A percentile compares a stretch with the other conserved stretches of the same genome.
Conservation (phyloP, 768 basidiomycete genomes). For the Suillus subaureus region DNA sequence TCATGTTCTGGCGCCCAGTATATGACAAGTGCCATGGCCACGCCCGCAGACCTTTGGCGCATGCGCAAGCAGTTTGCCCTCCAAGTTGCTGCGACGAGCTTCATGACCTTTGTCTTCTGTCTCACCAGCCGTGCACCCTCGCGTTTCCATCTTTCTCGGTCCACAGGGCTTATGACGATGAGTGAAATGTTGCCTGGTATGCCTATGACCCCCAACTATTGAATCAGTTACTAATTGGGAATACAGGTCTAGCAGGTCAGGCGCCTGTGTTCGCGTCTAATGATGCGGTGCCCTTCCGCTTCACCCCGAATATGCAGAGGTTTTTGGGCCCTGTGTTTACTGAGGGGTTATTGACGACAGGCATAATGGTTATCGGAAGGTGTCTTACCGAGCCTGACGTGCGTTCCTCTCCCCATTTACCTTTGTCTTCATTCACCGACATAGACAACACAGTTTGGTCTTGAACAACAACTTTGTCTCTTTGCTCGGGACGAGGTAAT, state of each 20-base stretch:
- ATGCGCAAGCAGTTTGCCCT: slow-evolving; percentile 97
- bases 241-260: slow-evolving; percentile 36
- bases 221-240: not conserved
- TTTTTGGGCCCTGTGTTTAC: slow-evolving; percentile 88
- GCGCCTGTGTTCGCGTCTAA: slow-evolving; percentile 71
- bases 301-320: slow-evolving; percentile 94
- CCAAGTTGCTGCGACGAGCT: slow-evolving; percentile 85
- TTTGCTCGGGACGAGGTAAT: slow-evolving; percentile 94
- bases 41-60: slow-evolving; percentile 87
- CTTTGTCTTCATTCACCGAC: slow-evolving; percentile 3
- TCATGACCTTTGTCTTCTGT: slow-evolving; percentile 89
- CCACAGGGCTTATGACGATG: slow-evolving; percentile 90
- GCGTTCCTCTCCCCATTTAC: slow-evolving; percentile 20
- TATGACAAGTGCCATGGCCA: slow-evolving; percentile 84
- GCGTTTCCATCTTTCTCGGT: slow-evolving; percentile 87
- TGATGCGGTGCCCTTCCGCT: slow-evolving; percentile 94
- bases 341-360: slow-evolving; percentile 86
- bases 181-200: slow-evolving; percentile 87
- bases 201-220: slow-evolving; percentile 16
- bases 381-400: slow-evolving; percentile 93
- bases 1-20: slow-evolving; percentile 55
- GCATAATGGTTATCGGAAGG: slow-evolving; percentile 89
- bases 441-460: slow-evolving; percentile 63
- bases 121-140: slow-evolving; percentile 81
- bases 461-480: slow-evolving; percentile 89